Base-by-base conservation (phyloP, 108 stramenopile genomes). In the Pelagomonas calceolata region DNA sequence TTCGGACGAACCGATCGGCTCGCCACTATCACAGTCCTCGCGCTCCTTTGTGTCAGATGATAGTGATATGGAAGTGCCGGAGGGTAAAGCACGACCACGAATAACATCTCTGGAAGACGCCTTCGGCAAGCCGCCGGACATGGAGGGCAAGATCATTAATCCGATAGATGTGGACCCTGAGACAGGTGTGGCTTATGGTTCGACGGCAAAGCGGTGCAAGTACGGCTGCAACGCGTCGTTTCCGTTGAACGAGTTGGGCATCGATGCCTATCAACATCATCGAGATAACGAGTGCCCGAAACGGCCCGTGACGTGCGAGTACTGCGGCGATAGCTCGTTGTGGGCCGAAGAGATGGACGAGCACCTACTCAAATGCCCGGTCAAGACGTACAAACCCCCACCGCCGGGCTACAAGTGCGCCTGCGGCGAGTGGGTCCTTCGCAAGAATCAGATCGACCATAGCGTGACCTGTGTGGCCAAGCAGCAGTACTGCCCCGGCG, bases 331-430 rank as follows among this genome's bases (percentile, higher is more conserved):
- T 36, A 32, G 10, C 34, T 1, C 3, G 51, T 36, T 71, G 4
- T 71, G 63, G 63, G 70, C 70, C 14, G 70, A 71, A 34, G 70
- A 71, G 64, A 3, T 71, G 30, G 34, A 71, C 36, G 70, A 30
- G 12, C 70, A 71, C 64, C 30, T 64, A 17, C 7, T 3, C 21
- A 26, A 26, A 17, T 60, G 51, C 51, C 51, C 51, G 21, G 26
- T 60, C 21, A 4, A 26, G 7, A 60, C 51, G 9, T 43, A 10
- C 39, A 12, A 43, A 12, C 39, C 39, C 9, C 39, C 39, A 12
- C 39, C 39, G 39, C 39, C 39, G 9, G 39, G 39, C 9, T 43
- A 10, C 39, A 43, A 5, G 39, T 43, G 39, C 39, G 39, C 39
- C 9, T 43, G 70, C 63, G 60, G 34, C 46, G 70, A 70, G 32